phyloP scores from a whole-genome alignment of 306 rosid species.

The Cucumis hystrix region DNA sequence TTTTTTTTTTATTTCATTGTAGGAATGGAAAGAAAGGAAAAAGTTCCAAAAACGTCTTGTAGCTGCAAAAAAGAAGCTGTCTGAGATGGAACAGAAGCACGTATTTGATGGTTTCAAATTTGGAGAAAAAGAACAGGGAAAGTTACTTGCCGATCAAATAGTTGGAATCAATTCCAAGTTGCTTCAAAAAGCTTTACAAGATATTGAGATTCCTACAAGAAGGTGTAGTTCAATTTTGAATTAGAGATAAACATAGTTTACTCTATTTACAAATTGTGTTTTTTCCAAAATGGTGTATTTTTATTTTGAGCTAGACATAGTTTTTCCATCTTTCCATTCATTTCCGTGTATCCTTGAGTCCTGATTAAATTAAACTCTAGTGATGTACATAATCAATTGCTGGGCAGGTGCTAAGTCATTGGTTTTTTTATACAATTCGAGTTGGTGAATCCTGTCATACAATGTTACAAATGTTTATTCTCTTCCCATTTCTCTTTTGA shows the following conservation, averaged over 20 bases:
- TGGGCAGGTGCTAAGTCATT: neutral
- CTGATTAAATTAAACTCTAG: too few species aligned
- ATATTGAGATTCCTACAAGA: slow-evolving; percentile 32
- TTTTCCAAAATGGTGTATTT: slow-evolving; percentile 42
- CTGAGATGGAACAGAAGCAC: slow-evolving; percentile 76
- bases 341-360: neutral
- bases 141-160: slow-evolving; percentile 73
- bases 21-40: slow-evolving; percentile 95
- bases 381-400: neutral
- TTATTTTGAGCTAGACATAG: neutral
- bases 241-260: neutral
- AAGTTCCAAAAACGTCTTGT: slow-evolving; percentile 69
- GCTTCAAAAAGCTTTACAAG: slow-evolving; percentile 50
- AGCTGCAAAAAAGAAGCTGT: slow-evolving; percentile 79
- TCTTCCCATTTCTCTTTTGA: neutral
- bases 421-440: neutral
- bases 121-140: slow-evolving; percentile 73
- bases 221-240: slow-evolving; percentile 36
- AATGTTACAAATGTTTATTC: neutral
- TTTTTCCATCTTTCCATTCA: neutral
- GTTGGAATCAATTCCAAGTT: slow-evolving; percentile 54
- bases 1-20: slow-evolving; percentile 13
- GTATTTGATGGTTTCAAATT: slow-evolving; percentile 59
- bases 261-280: neutral
- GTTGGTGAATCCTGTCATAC: neutral